These are phyloP conservation scores for Lecanicillium sp. DNA, from an alignment of 2,329 filamentous ascomycete genomes.

Conservation along the genomic window DNA sequence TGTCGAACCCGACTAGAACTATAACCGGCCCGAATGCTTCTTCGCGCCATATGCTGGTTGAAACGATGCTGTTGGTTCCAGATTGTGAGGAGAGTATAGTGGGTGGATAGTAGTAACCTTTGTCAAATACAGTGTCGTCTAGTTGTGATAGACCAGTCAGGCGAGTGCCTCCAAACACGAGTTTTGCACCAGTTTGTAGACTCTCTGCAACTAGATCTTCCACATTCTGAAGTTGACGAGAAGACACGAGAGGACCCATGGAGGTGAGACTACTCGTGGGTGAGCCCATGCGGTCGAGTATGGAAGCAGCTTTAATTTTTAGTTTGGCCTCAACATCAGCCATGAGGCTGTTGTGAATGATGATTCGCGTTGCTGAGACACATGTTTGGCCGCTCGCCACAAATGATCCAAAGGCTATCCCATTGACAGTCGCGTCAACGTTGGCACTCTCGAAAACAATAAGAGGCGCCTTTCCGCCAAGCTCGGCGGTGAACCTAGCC, in stretches of 20 bases:
- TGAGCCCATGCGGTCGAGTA: constrained; percentile 45
- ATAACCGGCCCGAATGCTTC: constrained; percentile 81
- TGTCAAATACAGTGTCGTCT: constrained; percentile 42
- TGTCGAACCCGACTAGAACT: constrained; percentile 66
- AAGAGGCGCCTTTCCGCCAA: constrained; percentile 63
- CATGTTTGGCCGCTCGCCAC: constrained; percentile 49
- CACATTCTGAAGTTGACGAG: constrained; percentile 55
- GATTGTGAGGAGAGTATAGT: constrained; percentile 55
- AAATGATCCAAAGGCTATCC: constrained; percentile 53
- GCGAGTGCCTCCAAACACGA: constrained; percentile 36
- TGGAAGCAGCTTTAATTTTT: constrained; percentile 51
- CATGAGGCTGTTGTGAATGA: constrained; percentile 62
- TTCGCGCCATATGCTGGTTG: constrained; percentile 67
- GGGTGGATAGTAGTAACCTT: constrained; percentile 69
- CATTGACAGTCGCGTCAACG: constrained; percentile 58
- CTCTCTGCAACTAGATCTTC: constrained; percentile 59
- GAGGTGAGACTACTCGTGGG: constrained; percentile 47
- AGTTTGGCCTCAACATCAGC: constrained; percentile 57
- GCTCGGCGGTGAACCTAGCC: constrained; percentile 61
- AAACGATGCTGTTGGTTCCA: constrained; percentile 47
- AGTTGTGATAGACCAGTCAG: constrained; percentile 38
- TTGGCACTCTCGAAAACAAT: constrained; percentile 59
- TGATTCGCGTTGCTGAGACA: constrained; percentile 65
- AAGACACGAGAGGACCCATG: constrained; percentile 58
- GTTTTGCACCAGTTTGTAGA: constrained; percentile 37